Conservation (phyloP, 2,329 filamentous ascomycete genomes). For the Phialophora verrucosa region DNA sequence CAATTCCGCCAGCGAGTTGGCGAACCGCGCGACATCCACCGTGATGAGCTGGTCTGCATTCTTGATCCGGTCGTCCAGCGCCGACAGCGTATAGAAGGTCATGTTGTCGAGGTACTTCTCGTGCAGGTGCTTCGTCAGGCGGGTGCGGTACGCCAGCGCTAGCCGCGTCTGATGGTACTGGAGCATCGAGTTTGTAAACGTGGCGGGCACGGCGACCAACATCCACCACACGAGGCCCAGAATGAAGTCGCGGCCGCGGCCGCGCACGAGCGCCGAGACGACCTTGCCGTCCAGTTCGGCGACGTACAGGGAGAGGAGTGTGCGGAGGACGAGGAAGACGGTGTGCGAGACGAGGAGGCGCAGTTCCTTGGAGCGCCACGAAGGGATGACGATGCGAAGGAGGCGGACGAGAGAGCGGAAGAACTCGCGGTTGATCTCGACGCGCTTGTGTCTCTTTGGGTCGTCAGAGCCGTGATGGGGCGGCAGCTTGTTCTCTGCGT, state of each 20-base stretch:
- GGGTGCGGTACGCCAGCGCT: constrained; percentile 87
- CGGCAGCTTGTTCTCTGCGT: background rate
- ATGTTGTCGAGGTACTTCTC: constrained; percentile 95
- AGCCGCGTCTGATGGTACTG: constrained; percentile 97
- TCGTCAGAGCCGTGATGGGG: background rate
- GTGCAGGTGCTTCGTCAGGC: constrained; percentile 93
- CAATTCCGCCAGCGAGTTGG: constrained; percentile 89
- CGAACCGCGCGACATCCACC: constrained; percentile 95
- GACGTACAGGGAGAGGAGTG: constrained; percentile 91
- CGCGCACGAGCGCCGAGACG: constrained; percentile 89
- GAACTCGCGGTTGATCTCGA: constrained; percentile 90
- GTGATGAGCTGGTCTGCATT: constrained; percentile 98
- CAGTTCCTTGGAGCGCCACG: constrained; percentile 87
- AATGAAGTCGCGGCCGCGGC: constrained; percentile 87
- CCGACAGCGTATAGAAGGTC: constrained; percentile 96
- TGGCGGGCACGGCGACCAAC: constrained; percentile 92
- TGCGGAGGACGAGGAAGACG: constrained; percentile 87
- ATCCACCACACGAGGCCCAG: constrained; percentile 96
- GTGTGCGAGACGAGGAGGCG: constrained; percentile 87
- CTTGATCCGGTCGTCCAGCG: constrained; percentile 95
- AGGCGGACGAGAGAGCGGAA: constrained; percentile 77
- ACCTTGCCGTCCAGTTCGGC: constrained; percentile 90
- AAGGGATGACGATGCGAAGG: constrained; percentile 85
- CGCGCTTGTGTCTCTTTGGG: constrained; percentile 65
- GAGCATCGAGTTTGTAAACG: constrained; percentile 98